These are phyloP conservation scores for Skeletonema tropicum DNA, from an alignment of 108 stramenopile species.

Conservation along the genomic window DNA sequence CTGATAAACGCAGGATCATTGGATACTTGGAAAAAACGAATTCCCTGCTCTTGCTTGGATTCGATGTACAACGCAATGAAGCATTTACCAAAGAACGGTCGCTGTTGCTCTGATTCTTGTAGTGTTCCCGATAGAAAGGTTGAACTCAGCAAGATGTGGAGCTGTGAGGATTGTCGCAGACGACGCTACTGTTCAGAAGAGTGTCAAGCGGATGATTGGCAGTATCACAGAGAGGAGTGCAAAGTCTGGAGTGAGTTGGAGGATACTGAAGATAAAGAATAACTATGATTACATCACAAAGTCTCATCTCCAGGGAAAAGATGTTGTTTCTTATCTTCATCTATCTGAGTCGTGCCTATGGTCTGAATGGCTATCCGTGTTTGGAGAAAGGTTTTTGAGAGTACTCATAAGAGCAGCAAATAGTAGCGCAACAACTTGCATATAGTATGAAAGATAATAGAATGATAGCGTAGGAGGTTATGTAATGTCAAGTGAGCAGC, in stretches of 20 bases:
- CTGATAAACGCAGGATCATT: background rate
- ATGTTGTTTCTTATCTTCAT: too few relatives aligned
- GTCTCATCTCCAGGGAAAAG: too few relatives aligned
- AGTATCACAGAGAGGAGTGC: background rate
- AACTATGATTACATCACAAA: too few relatives aligned
- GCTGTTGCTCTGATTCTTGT: background rate
- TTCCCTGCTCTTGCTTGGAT: slow-evolving; percentile 3
- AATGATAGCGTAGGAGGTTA: too few relatives aligned
- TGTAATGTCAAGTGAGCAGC: too few relatives aligned
- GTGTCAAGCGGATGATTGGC: background rate
- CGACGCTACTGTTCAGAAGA: background rate
- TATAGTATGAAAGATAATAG: too few relatives aligned
- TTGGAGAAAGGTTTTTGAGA: too few relatives aligned
- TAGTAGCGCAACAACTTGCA: too few relatives aligned
- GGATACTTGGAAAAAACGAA: background rate
- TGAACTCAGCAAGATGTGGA: background rate
- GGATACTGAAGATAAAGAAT: too few relatives aligned
- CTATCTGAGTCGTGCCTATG: too few relatives aligned
- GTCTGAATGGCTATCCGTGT: too few relatives aligned
- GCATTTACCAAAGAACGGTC: background rate
- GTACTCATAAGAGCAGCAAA: too few relatives aligned
- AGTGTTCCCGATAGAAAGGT: background rate
- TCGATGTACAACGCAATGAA: background rate
- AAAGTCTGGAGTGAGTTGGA: background rate
- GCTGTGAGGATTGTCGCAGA: background rate